A percentile compares a stretch with the other conserved stretches of the same genome.
Evolutionary conservation across 2,329 filamentous ascomycete genomes (phyloP).

Genomic region (Neonectria magnoliae): DNA sequence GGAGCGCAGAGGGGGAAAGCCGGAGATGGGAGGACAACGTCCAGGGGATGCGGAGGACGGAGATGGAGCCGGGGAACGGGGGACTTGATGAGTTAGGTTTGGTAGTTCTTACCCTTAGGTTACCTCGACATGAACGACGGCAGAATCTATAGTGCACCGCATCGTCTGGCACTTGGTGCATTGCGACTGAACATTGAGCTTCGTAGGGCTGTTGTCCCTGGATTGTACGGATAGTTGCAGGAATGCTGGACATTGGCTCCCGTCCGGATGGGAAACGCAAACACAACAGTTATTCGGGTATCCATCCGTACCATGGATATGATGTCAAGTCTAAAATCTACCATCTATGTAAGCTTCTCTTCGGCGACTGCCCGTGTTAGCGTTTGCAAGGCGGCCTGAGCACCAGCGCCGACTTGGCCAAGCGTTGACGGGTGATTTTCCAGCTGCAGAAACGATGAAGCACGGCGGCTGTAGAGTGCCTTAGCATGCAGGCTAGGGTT

Average conservation of each 20-base stretch:
- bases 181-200: neutral
- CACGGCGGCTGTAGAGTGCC: neutral
- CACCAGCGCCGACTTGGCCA: constrained; percentile 1
- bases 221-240: neutral
- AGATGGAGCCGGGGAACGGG: constrained; percentile 33
- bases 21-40: constrained; percentile 7
- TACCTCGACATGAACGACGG: neutral
- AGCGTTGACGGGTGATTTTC: constrained; percentile 10
- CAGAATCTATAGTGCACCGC: neutral
- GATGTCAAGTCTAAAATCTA: constrained; percentile 8
- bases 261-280: neutral
- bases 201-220: neutral
- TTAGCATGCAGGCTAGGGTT: too few relatives aligned
- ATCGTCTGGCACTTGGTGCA: too few relatives aligned
- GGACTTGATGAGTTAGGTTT: constrained; percentile 22
- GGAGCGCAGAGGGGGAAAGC: constrained; percentile 7
- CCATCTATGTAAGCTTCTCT: neutral
- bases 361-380: constrained; percentile 10
- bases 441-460: neutral
- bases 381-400: neutral
- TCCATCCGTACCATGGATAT: neutral
- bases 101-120: constrained; percentile 20
- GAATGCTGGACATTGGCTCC: neutral
- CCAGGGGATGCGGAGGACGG: constrained; percentile 29
- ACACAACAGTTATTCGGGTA: neutral